Conservation (phyloP, 2,329 filamentous ascomycete species). For the Neofusicoccum ribis region DNA sequence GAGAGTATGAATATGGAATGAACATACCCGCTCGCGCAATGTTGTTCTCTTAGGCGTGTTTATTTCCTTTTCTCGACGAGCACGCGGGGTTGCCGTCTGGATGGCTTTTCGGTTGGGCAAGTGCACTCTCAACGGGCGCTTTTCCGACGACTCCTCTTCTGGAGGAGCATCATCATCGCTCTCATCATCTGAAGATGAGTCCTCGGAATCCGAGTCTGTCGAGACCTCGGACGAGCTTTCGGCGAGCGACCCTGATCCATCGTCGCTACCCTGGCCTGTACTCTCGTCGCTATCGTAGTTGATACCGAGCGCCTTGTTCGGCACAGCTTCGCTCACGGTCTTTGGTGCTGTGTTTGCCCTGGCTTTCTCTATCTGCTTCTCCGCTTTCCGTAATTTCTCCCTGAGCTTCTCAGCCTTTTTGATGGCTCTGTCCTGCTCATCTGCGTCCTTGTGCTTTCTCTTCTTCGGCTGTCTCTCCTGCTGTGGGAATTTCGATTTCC, state of each 20-base stretch:
- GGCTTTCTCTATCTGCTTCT: constrained; percentile 22
- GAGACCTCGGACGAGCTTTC: constrained; percentile 26
- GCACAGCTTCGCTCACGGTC: neutral
- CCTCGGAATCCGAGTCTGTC: constrained; percentile 23
- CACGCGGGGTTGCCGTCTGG: constrained; percentile 19
- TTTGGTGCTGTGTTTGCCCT: neutral
- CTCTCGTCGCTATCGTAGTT: constrained; percentile 35
- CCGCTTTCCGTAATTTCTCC: constrained; percentile 31
- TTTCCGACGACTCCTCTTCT: constrained; percentile 36
- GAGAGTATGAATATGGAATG: too few species aligned
- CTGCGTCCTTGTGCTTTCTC: neutral
- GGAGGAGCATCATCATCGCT: constrained; percentile 38
- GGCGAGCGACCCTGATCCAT: constrained; percentile 33
- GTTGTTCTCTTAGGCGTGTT: constrained; percentile 11
- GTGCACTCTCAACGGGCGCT: constrained; percentile 14
- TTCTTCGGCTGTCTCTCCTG: constrained; percentile 2
- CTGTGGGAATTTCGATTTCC: constrained; percentile 2
- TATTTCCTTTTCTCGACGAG: constrained; percentile 11
- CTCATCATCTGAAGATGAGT: constrained; percentile 22
- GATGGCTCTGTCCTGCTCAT: constrained; percentile 15
- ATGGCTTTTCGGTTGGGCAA: constrained; percentile 14
- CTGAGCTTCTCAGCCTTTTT: constrained; percentile 36
- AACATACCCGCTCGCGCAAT: constrained; percentile 21
- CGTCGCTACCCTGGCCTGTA: constrained; percentile 23
- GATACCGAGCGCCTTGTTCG: constrained; percentile 29